Conservation (phyloP, 1,139 yeast genomes). For the Hanseniaspora uvarum region DNA sequence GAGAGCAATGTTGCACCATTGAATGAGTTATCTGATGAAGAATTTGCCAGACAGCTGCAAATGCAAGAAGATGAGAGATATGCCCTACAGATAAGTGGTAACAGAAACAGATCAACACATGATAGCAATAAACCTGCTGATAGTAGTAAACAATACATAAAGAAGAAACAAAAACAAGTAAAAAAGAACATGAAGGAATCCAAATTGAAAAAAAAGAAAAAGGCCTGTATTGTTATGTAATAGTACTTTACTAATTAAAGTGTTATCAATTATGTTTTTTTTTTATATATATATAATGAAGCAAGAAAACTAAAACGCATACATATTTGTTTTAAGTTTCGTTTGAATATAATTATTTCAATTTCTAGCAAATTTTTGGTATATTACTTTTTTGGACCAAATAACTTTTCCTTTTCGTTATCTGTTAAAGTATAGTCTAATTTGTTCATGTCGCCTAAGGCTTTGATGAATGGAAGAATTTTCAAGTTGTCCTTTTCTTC, state of each 20-base stretch:
- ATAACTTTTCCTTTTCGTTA: slow-evolving; percentile 29
- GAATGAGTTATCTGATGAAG: slow-evolving; percentile 23
- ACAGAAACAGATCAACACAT: slow-evolving; percentile 10
- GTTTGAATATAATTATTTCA: background rate
- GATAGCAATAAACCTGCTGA: background rate
- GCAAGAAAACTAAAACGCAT: background rate
- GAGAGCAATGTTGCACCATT: background rate
- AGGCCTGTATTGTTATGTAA: slow-evolving; percentile 13
- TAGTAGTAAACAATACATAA: background rate
- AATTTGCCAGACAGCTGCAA: slow-evolving; percentile 27
- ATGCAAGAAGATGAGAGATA: slow-evolving; percentile 26
- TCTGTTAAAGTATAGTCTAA: slow-evolving; percentile 28
- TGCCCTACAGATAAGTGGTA: slow-evolving; percentile 19
- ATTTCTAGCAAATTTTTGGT: background rate
- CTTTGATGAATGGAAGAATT: slow-evolving; percentile 27
- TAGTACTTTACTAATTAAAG: background rate
- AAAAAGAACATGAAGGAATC: slow-evolving; percentile 5
- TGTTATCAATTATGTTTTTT: background rate
- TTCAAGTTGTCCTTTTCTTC: slow-evolving; percentile 28
- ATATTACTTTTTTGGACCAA: slow-evolving; percentile 21
- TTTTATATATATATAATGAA: background rate
- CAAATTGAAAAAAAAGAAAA: slow-evolving; percentile 11
- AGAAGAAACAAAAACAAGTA: slow-evolving; percentile 9
- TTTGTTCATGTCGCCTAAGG: slow-evolving; percentile 28
- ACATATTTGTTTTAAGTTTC: background rate